These are phyloP conservation scores for Acanthamoeba healyi DNA, from an alignment of 208 protist genomes.

Conservation along the genomic window DNA sequence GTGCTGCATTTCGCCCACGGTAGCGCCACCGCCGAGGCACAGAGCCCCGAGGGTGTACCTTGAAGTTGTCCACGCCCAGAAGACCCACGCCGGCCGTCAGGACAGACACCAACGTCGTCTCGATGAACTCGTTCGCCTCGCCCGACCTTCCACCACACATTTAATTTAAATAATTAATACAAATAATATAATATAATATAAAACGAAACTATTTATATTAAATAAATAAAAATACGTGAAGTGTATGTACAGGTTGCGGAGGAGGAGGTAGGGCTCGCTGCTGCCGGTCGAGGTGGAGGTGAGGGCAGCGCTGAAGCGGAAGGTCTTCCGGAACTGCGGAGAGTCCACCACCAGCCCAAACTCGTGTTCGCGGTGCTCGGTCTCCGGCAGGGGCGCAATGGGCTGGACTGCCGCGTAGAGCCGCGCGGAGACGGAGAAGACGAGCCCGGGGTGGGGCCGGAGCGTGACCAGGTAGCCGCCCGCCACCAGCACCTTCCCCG, in stretches of 20 bases:
- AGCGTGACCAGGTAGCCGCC: constrained; percentile 97
- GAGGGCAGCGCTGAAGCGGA: constrained; percentile 7
- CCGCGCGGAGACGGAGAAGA: constrained; percentile 94
- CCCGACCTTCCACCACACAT: neutral
- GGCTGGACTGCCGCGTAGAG: constrained; percentile 88
- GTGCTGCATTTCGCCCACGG: too few species aligned
- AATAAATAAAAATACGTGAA: neutral
- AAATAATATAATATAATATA: neutral
- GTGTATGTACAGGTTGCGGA: constrained; percentile 1
- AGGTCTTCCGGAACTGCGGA: constrained; percentile 45
- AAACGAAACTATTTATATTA: neutral
- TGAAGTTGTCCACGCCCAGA: neutral
- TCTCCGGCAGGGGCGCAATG: neutral
- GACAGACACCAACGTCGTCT: neutral
- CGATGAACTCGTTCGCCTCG: constrained; percentile 32
- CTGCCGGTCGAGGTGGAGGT: neutral
- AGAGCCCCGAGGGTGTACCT: neutral
- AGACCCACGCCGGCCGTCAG: constrained; percentile 17
- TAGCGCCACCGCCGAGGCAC: too few species aligned
- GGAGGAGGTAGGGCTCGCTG: constrained; percentile 14
- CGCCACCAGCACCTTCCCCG: constrained; percentile 96
- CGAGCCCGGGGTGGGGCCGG: constrained; percentile 93
- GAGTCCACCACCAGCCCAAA: constrained; percentile 39
- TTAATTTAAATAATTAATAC: neutral
- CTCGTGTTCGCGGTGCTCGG: neutral